Conservation (phyloP, 164 flowering plant genomes). For the Litsea cubeba region DNA sequence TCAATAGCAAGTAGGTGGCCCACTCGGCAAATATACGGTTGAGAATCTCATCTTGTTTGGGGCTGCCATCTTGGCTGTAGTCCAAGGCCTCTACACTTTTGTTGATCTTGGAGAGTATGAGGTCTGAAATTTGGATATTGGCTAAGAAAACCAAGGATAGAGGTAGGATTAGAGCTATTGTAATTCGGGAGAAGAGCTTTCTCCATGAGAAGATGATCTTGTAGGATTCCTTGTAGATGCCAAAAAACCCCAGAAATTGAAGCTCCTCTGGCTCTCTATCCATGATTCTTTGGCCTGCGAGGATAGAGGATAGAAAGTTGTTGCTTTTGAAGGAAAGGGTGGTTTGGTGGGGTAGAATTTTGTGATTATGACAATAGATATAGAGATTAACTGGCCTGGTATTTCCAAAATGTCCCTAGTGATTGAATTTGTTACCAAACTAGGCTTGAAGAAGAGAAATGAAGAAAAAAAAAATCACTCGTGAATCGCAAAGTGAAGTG, state of each 20-base stretch:
- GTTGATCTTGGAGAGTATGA: constrained; percentile 13
- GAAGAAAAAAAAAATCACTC: too few relatives aligned
- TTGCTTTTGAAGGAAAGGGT: not conserved
- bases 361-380: not conserved
- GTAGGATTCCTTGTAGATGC: constrained; percentile 24
- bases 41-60: constrained; percentile 13
- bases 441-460: too few relatives aligned
- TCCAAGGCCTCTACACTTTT: constrained; percentile 3
- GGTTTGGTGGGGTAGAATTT: not conserved
- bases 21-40: constrained; percentile 21
- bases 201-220: constrained; percentile 19
- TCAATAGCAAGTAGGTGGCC: constrained; percentile 22
- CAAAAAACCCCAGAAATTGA: constrained; percentile 23
- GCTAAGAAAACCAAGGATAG: constrained; percentile 24
- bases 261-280: constrained; percentile 27
- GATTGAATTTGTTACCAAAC: not conserved
- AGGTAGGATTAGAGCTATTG: constrained; percentile 24
- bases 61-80: constrained; percentile 6
- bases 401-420: not conserved
- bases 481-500: too few relatives aligned
- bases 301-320: not conserved
- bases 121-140: constrained; percentile 11
- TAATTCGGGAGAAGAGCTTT: constrained; percentile 24
- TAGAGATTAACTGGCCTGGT: not conserved
- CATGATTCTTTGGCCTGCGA: constrained; percentile 7